Evolutionary conservation across 2,329 filamentous ascomycete species (phyloP).

Genomic region (Ceratocystis variospora): DNA sequence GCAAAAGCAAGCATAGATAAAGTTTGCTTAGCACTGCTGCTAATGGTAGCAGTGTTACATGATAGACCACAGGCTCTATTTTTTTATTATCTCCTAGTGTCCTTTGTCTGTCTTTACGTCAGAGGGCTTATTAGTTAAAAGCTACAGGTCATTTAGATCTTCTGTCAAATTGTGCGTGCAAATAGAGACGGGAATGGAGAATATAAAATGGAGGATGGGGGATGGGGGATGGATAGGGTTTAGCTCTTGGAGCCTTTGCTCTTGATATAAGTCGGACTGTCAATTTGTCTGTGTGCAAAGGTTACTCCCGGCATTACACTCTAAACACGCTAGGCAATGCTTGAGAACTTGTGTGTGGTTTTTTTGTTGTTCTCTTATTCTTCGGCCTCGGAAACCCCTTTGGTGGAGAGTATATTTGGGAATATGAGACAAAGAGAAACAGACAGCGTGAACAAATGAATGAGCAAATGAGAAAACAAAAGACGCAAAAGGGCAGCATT

Average conservation of each 20-base stretch:
- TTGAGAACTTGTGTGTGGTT: background rate
- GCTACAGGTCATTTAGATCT: background rate
- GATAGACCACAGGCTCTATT: background rate
- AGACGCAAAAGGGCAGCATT: background rate
- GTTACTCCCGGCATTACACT: conserved; percentile 1
- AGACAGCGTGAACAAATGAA: background rate
- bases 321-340: background rate
- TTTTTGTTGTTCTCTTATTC: too few relatives aligned
- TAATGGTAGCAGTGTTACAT: background rate
- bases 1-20: background rate
- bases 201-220: background rate
- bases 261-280: background rate
- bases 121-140: background rate
- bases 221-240: background rate
- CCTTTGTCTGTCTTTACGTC: too few relatives aligned
- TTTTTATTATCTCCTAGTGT: background rate
- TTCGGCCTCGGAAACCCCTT: too few relatives aligned
- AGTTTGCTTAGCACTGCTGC: background rate
- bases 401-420: too few relatives aligned
- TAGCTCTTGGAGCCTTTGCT: background rate
- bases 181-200: background rate
- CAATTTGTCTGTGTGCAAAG: conserved; percentile 5
- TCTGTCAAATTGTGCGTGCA: background rate
- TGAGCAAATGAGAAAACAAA: background rate
- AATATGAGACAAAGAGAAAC: background rate